These are phyloP conservation scores for Xylariaceae sp. DNA, from an alignment of 2,329 filamentous ascomycete species.

Conservation along the genomic window DNA sequence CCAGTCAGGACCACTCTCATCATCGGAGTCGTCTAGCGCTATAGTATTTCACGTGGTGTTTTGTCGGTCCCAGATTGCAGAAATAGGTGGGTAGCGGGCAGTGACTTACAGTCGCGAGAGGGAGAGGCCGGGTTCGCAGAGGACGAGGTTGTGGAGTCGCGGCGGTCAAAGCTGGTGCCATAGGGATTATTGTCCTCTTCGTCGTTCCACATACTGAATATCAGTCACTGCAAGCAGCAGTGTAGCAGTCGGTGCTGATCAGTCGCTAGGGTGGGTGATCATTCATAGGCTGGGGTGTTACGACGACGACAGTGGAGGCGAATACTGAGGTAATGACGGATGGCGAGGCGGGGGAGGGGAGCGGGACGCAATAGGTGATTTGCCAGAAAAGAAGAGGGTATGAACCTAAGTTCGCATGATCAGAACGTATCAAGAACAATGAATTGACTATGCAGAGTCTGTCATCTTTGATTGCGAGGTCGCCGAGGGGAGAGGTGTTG, in stretches of 20 bases:
- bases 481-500: neutral
- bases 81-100: constrained; percentile 7
- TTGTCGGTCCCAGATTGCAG: constrained; percentile 5
- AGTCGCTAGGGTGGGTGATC: neutral
- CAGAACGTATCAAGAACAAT: too few relatives aligned
- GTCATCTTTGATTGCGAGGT: neutral
- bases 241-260: constrained; percentile 10
- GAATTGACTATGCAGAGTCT: too few relatives aligned
- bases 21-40: constrained; percentile 31
- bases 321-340: too few relatives aligned
- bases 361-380: constrained; percentile 5
- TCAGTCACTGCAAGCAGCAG: neutral
- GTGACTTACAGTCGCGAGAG: constrained; percentile 52
- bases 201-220: constrained; percentile 86
- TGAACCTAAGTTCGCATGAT: too few relatives aligned
- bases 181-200: constrained; percentile 95
- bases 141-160: constrained; percentile 73
- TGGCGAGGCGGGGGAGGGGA: constrained; percentile 26
- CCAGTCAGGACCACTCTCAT: constrained; percentile 44
- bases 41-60: constrained; percentile 37
- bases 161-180: constrained; percentile 81
- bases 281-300: constrained; percentile 1
- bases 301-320: constrained; percentile 2
- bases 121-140: constrained; percentile 63
- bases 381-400: neutral